Evolutionary conservation across 176 grass and related monocot species (phyloP), one percentile per base, ranked within the genome.

Genomic region (Sorghum bicolor): DNA sequence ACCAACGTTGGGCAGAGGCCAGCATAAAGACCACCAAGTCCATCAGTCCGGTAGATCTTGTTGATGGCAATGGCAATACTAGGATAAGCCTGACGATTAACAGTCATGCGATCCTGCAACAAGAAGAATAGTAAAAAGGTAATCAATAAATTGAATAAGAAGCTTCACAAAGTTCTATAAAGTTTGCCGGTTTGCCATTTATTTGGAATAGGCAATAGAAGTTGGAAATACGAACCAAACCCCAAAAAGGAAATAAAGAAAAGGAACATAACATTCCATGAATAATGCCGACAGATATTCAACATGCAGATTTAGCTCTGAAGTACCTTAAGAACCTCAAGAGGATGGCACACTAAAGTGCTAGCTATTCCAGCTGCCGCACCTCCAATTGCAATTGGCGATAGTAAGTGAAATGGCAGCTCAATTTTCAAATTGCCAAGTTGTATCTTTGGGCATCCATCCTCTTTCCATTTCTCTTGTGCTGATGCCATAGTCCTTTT

Each of bases 311-410:
- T 64, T 52, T 12, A 79, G 34, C 32, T 70, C 45, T 44, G 67
- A 82, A 78, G 26, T 93, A 96, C 91, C 89, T 97, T 97, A 48
- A 97, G 43, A 53, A 97, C 94, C 86, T 97, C 94, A 20, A 97
- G 94, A 83, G 94, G 94, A 84, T 97, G 94, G 72, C 94, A 97
- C 10, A 74, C 29, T 30, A 97, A 82, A 61, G 92, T 94, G 73
- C 88, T 77, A 30, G 90, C 80, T 41, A 97, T 86, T 38, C 94
- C 94, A 64, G 90, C 94, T 68, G 92, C 92, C 8, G 90, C 92
- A 37, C 90, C 92, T 64, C 86, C 94, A 31, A 92, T 63, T 16
- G 92, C 95, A 71, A 97, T 50, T 0, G 95, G 90, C 55, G 95
- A 94, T 33, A 94, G 36, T 10, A 88, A 91, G 24, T 76, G 84